Evolutionary conservation across 108 stramenopile species (phyloP).

Genomic region (Skeletonema potamos): DNA sequence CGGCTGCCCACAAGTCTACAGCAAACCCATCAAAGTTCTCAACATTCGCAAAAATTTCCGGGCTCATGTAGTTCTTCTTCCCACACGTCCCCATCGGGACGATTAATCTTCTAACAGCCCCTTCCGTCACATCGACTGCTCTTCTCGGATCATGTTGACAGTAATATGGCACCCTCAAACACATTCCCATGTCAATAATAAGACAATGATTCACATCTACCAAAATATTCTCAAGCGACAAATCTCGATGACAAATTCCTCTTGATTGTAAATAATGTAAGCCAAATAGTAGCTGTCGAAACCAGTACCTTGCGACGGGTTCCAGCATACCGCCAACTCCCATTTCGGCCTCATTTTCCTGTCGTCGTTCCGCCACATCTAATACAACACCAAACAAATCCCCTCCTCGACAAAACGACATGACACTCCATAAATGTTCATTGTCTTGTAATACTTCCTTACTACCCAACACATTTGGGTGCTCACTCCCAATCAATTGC

Average conservation of each 20-base stretch:
- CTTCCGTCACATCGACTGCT: constrained; percentile 58
- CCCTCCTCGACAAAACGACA: constrained; percentile 89
- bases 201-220: constrained; percentile 75
- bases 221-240: constrained; percentile 90
- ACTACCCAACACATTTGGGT: constrained; percentile 78
- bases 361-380: constrained; percentile 67
- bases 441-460: constrained; percentile 83
- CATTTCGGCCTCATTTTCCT: constrained; percentile 45
- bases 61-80: constrained; percentile 96
- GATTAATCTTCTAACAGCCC: constrained; percentile 67
- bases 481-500: constrained; percentile 73
- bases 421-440: constrained; percentile 81
- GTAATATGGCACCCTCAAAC: constrained; percentile 85
- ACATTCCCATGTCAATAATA: constrained; percentile 97
- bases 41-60: constrained; percentile 81
- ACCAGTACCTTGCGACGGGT: constrained; percentile 85
- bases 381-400: constrained; percentile 89
- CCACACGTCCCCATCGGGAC: constrained; percentile 89
- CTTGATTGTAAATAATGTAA: constrained; percentile 81
- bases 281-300: constrained; percentile 86
- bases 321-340: constrained; percentile 84
- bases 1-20: constrained; percentile 94
- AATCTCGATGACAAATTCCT: constrained; percentile 91
- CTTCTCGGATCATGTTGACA: constrained; percentile 26
- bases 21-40: constrained; percentile 89